Evolutionary conservation across 2,329 filamentous ascomycete species (phyloP).

Genomic region (Pyrenophora tritici-repentis): DNA sequence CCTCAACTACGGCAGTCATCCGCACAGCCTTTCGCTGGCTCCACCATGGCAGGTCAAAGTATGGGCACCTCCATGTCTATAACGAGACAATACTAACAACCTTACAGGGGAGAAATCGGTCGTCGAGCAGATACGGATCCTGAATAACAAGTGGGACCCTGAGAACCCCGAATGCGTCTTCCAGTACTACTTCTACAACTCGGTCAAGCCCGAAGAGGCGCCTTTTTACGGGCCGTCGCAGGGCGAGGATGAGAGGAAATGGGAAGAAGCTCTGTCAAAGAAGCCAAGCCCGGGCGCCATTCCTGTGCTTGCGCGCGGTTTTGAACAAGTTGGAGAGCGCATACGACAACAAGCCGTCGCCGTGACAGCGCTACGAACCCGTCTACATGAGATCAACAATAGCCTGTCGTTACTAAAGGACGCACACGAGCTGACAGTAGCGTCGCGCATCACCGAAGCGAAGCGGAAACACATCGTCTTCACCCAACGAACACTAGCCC

Average conservation of each 20-base stretch:
- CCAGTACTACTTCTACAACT: conserved; percentile 87
- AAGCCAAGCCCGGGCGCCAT: conserved; percentile 78
- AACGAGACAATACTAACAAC: conserved; percentile 16
- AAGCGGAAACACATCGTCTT: conserved; percentile 73
- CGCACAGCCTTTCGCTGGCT: conserved; percentile 32
- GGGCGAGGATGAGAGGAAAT: conserved; percentile 75
- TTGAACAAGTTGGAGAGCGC: conserved; percentile 71
- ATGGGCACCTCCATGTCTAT: conserved; percentile 10
- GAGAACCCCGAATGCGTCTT: conserved; percentile 71
- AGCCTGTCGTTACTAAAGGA: conserved; percentile 73
- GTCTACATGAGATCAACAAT: conserved; percentile 79
- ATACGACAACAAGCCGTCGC: conserved; percentile 73
- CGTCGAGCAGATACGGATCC: conserved; percentile 71
- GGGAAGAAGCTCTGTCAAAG: conserved; percentile 81
- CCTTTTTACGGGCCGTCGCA: conserved; percentile 74
- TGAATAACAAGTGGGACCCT: conserved; percentile 77
- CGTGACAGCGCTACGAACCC: conserved; percentile 70
- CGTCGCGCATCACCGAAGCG: conserved; percentile 73
- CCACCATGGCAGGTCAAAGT: conserved; percentile 38
- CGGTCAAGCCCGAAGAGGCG: conserved; percentile 74
- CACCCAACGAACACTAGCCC: conserved; percentile 71
- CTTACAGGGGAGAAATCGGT: conserved; percentile 70
- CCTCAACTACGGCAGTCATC: conserved; percentile 43
- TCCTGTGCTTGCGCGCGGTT: conserved; percentile 76
- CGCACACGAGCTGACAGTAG: conserved; percentile 76